A percentile compares a stretch with the other conserved stretches of the same genome.
phyloP scores from a whole-genome alignment of 768 basidiomycete species.

The Collybia sordida region DNA sequence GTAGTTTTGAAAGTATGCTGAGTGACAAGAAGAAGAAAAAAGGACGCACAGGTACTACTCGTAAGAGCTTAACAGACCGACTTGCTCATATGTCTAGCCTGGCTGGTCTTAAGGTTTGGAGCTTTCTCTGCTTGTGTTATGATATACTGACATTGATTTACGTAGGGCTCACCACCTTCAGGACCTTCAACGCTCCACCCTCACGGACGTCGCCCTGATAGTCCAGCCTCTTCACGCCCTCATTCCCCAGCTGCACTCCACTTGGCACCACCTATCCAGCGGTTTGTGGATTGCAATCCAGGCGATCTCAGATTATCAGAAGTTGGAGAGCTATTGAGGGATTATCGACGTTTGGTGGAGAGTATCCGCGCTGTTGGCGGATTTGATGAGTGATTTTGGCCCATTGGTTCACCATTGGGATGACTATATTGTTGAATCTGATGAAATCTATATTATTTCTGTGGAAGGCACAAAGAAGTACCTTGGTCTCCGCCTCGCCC shows the following conservation, averaged over 20 bases:
- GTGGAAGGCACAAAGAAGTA: too few relatives aligned
- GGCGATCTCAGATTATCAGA: conserved; percentile 84
- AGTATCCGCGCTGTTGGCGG: conserved; percentile 60
- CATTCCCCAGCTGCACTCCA: conserved; percentile 37
- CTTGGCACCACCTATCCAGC: conserved; percentile 60
- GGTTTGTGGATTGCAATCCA: conserved; percentile 70
- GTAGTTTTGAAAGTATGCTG: conserved; percentile 89
- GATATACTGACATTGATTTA: conserved; percentile 1
- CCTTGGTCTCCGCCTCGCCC: too few relatives aligned
- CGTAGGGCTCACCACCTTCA: conserved; percentile 26
- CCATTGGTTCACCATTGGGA: too few relatives aligned
- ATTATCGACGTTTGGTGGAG: conserved; percentile 80
- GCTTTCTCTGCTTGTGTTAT: background rate
- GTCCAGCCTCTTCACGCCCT: conserved; percentile 36
- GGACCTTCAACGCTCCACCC: conserved; percentile 22
- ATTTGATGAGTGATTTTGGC: conserved; percentile 31
- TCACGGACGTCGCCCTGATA: conserved; percentile 24
- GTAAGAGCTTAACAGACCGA: conserved; percentile 81
- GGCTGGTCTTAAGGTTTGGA: conserved; percentile 42
- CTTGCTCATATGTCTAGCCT: conserved; percentile 75
- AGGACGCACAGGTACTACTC: conserved; percentile 24
- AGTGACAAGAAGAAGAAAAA: conserved; percentile 36
- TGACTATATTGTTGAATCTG: too few relatives aligned
- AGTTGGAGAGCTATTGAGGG: conserved; percentile 73
- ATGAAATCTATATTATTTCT: too few relatives aligned